Conservation (phyloP, 2,329 filamentous ascomycete genomes). For the Trichophyton mentagrophytes region DNA sequence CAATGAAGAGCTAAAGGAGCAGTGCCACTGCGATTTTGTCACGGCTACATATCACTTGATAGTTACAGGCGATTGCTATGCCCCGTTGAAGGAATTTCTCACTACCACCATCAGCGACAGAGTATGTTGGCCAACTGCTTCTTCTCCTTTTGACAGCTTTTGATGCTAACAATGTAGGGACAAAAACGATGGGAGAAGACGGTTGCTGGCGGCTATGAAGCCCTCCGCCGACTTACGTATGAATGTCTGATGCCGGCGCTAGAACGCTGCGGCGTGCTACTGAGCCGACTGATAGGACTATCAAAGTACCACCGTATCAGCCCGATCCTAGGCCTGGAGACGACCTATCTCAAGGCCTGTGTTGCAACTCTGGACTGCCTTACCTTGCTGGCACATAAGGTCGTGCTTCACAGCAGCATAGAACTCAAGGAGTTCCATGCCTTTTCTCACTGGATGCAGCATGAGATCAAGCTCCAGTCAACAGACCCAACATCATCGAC, state of each 20-base stretch:
- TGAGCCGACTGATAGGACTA: slow-evolving; percentile 71
- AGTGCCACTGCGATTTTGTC: slow-evolving; percentile 52
- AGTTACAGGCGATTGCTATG: slow-evolving; percentile 67
- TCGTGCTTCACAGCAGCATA: slow-evolving; percentile 57
- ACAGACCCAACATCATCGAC: slow-evolving; percentile 47
- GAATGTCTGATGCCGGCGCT: slow-evolving; percentile 81
- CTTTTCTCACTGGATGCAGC: slow-evolving; percentile 73
- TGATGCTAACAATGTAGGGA: slow-evolving; percentile 41
- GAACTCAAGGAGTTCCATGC: slow-evolving; percentile 65
- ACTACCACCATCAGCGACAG: slow-evolving; percentile 69
- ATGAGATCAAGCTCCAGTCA: slow-evolving; percentile 66
- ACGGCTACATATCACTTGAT: slow-evolving; percentile 73
- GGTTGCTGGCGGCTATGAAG: slow-evolving; percentile 62
- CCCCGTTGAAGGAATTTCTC: slow-evolving; percentile 72
- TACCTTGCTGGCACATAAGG: slow-evolving; percentile 60
- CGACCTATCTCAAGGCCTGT: slow-evolving; percentile 46
- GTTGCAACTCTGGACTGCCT: slow-evolving; percentile 62
- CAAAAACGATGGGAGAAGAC: slow-evolving; percentile 94
- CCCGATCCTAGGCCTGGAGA: slow-evolving; percentile 54
- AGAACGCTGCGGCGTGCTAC: slow-evolving; percentile 67
- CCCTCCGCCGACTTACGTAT: slow-evolving; percentile 63
- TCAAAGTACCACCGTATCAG: slow-evolving; percentile 62
- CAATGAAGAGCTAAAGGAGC: slow-evolving; percentile 59
- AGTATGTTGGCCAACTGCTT: slow-evolving; percentile 37
- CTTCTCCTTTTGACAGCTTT: not conserved